Evolutionary conservation across 495 filamentous ascomycete species (phyloP).

Genomic region (Aspergillus hancockii): DNA sequence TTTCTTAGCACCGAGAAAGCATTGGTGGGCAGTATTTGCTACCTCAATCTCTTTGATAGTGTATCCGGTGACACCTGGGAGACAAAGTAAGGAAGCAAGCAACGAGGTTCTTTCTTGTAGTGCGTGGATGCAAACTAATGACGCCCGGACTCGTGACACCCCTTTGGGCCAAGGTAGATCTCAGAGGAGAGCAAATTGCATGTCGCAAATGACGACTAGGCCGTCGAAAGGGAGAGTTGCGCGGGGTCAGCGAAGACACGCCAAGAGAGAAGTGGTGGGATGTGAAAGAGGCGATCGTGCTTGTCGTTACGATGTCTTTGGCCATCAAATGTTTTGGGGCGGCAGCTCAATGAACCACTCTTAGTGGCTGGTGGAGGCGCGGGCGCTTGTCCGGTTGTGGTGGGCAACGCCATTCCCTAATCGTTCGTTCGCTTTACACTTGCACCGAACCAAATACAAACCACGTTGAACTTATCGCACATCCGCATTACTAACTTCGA

Average conservation of each 20-base stretch:
- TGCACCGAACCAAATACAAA: not conserved
- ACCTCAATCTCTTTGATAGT: conserved; percentile 4
- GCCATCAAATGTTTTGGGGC: conserved; percentile 27
- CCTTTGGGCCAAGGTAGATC: conserved; percentile 20
- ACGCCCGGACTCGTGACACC: conserved; percentile 30
- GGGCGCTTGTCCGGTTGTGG: conserved; percentile 30
- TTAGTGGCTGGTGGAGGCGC: conserved; percentile 28
- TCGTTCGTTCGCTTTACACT: not conserved
- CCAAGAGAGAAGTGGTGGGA: conserved; percentile 10
- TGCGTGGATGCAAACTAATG: conserved; percentile 14
- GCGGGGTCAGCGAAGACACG: not conserved
- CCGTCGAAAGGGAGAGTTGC: not conserved
- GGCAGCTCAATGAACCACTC: conserved; percentile 6
- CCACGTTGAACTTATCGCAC: not conserved
- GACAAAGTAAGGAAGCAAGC: conserved; percentile 30
- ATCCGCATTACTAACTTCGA: not conserved
- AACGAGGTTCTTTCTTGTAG: conserved; percentile 14
- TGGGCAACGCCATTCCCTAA: conserved; percentile 29
- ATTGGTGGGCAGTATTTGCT: conserved; percentile 6
- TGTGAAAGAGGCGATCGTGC: conserved; percentile 6
- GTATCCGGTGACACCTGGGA: conserved; percentile 3
- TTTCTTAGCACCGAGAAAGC: conserved; percentile 11
- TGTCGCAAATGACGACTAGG: conserved; percentile 22
- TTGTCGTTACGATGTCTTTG: conserved; percentile 13
- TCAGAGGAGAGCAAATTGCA: conserved; percentile 27